Conservation (phyloP, 2,329 filamentous ascomycete species). For the Epichloe glyceriae region DNA sequence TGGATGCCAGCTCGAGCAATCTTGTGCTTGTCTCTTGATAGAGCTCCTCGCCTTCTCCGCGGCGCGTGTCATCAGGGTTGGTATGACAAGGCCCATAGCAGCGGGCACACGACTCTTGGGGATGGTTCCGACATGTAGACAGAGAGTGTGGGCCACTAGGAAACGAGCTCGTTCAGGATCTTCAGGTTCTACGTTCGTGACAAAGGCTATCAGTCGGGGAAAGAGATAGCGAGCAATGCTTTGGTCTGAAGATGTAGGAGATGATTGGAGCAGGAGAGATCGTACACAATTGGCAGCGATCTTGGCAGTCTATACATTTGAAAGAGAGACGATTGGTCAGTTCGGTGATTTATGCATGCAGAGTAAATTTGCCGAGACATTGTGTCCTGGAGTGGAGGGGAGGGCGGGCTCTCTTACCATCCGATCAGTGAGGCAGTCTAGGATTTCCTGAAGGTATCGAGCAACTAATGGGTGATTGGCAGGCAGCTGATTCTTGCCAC, state of each 20-base stretch:
- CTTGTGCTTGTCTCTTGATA: slow-evolving; percentile 64
- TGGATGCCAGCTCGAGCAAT: slow-evolving; percentile 68
- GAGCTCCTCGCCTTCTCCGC: slow-evolving; percentile 44
- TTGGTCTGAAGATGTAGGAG: slow-evolving; percentile 53
- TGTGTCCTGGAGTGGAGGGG: neutral
- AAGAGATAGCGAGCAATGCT: slow-evolving; percentile 63
- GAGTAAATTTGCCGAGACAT: neutral
- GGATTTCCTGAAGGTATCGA: slow-evolving; percentile 64
- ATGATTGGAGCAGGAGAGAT: slow-evolving; percentile 60
- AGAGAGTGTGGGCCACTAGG: slow-evolving; percentile 61
- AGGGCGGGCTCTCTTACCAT: slow-evolving; percentile 39
- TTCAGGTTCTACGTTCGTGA: slow-evolving; percentile 55
- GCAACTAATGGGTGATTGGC: slow-evolving; percentile 62
- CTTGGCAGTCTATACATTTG: slow-evolving; percentile 51
- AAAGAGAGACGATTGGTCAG: neutral
- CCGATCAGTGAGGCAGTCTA: slow-evolving; percentile 70
- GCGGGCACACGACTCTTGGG: slow-evolving; percentile 34
- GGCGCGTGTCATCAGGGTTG: slow-evolving; percentile 62
- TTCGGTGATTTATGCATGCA: neutral
- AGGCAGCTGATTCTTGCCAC: slow-evolving; percentile 59
- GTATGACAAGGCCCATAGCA: slow-evolving; percentile 65
- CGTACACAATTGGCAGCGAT: slow-evolving; percentile 84
- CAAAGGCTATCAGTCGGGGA: slow-evolving; percentile 63
- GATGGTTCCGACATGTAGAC: slow-evolving; percentile 49
- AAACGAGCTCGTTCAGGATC: slow-evolving; percentile 66